These are phyloP conservation scores for Ophiognomonia clavigignenti-juglandacearum DNA, from an alignment of 2,329 filamentous ascomycete genomes.

Conservation along the genomic window DNA sequence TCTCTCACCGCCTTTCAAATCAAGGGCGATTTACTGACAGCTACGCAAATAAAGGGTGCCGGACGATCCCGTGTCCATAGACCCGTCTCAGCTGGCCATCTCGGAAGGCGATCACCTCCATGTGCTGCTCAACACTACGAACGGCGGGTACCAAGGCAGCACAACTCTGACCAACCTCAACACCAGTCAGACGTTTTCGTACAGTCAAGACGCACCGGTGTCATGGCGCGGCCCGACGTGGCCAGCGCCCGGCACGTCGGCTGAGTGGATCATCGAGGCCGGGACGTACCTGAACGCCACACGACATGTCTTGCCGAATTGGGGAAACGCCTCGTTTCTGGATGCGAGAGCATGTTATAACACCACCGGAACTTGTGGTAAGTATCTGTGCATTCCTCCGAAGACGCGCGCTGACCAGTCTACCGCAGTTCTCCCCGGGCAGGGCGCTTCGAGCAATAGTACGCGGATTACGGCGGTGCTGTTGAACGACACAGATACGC, in stretches of 20 bases:
- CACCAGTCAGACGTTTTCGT: conserved; percentile 2
- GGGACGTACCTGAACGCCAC: conserved; percentile 6
- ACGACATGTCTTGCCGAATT: conserved; percentile 3
- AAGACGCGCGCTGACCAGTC: too few relatives aligned
- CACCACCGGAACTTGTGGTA: background rate
- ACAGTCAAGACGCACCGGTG: background rate
- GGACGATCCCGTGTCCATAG: background rate
- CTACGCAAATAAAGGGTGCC: too few relatives aligned
- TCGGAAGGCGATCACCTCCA: conserved; percentile 1
- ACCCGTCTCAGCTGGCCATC: background rate
- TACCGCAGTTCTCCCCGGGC: background rate
- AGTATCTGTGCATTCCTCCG: too few relatives aligned
- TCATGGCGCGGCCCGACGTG: conserved; percentile 4
- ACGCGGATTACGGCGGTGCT: background rate
- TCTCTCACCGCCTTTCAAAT: too few relatives aligned
- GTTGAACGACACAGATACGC: background rate
- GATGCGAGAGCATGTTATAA: conserved; percentile 1
- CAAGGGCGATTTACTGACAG: too few relatives aligned
- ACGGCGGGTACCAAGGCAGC: background rate
- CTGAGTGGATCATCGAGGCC: conserved; percentile 5
- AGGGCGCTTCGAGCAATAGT: background rate
- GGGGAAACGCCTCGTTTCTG: conserved; percentile 3
- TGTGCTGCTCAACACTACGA: background rate
- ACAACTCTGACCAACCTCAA: conserved; percentile 1
- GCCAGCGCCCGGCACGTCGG: conserved; percentile 2